A percentile compares a stretch with the other conserved stretches of the same genome.
phyloP scores from a whole-genome alignment of 805 yeast genomes.

The Naumovozyma dairenensis region DNA sequence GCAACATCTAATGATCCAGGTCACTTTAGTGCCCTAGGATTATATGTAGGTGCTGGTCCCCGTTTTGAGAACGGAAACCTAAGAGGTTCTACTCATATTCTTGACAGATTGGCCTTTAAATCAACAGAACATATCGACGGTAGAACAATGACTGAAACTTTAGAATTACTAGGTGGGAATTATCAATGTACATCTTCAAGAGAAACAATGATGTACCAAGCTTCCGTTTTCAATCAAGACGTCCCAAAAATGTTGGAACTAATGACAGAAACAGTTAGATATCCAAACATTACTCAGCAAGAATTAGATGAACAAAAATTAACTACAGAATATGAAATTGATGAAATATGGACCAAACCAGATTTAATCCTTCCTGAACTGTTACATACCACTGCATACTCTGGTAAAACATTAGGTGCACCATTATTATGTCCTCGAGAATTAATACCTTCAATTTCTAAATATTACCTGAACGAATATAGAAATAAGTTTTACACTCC shows the following conservation, averaged over 20 bases:
- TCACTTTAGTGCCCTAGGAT: constrained; percentile 83
- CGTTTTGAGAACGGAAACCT: constrained; percentile 56
- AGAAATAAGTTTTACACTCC: constrained; percentile 65
- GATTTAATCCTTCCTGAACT: constrained; percentile 83
- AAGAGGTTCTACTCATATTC: constrained; percentile 72
- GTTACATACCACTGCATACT: constrained; percentile 76
- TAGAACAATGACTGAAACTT: constrained; percentile 58
- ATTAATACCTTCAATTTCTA: constrained; percentile 44
- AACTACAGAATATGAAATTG: constrained; percentile 72
- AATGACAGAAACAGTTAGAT: constrained; percentile 66
- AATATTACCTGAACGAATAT: constrained; percentile 47
- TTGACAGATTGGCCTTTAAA: constrained; percentile 80
- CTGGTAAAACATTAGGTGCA: constrained; percentile 64
- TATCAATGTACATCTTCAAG: constrained; percentile 88
- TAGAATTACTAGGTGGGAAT: constrained; percentile 84
- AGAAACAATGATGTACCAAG: constrained; percentile 88
- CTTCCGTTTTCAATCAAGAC: constrained; percentile 84
- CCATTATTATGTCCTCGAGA: constrained; percentile 79
- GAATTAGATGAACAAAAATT: constrained; percentile 67
- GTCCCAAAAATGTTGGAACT: constrained; percentile 68
- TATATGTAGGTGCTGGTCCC: constrained; percentile 85
- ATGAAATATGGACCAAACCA: constrained; percentile 73
- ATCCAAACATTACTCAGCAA: constrained; percentile 55
- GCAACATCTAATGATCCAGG: constrained; percentile 83
- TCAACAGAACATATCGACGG: constrained; percentile 53